Evolutionary conservation across 2,329 filamentous ascomycete genomes (phyloP).

Genomic region (Nigrospora sphaerica): DNA sequence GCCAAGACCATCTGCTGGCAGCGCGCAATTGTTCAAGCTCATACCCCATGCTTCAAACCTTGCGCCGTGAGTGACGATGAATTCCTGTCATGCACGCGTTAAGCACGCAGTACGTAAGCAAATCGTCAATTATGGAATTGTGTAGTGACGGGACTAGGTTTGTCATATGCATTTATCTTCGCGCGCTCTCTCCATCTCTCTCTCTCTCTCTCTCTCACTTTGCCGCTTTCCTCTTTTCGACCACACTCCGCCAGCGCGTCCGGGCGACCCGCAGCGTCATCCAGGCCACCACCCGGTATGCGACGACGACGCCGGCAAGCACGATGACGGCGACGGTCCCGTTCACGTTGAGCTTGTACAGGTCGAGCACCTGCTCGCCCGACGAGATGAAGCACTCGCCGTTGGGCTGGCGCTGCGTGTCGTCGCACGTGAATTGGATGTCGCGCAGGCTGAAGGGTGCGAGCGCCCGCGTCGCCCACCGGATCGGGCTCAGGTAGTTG

Average conservation of each 20-base stretch:
- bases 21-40: too few relatives aligned
- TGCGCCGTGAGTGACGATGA: too few relatives aligned
- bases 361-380: conserved; percentile 57
- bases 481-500: conserved; percentile 66
- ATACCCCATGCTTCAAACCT: too few relatives aligned
- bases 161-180: too few relatives aligned
- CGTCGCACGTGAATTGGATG: conserved; percentile 57
- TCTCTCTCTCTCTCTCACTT: not conserved
- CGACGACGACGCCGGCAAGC: conserved; percentile 55
- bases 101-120: too few relatives aligned
- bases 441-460: conserved; percentile 57
- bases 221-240: conserved; percentile 11
- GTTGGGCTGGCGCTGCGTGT: conserved; percentile 48
- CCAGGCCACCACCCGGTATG: conserved; percentile 61
- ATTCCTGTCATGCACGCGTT: too few relatives aligned
- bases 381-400: conserved; percentile 59
- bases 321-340: conserved; percentile 54
- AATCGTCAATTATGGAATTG: too few relatives aligned
- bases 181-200: too few relatives aligned
- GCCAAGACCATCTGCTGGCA: too few relatives aligned
- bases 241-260: conserved; percentile 38
- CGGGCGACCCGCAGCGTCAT: conserved; percentile 45
- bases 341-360: conserved; percentile 58
- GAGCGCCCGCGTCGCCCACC: conserved; percentile 61
- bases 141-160: too few relatives aligned